Evolutionary conservation across 2,329 filamentous ascomycete genomes (phyloP).

Genomic region (Aspergillus aculeatinus): DNA sequence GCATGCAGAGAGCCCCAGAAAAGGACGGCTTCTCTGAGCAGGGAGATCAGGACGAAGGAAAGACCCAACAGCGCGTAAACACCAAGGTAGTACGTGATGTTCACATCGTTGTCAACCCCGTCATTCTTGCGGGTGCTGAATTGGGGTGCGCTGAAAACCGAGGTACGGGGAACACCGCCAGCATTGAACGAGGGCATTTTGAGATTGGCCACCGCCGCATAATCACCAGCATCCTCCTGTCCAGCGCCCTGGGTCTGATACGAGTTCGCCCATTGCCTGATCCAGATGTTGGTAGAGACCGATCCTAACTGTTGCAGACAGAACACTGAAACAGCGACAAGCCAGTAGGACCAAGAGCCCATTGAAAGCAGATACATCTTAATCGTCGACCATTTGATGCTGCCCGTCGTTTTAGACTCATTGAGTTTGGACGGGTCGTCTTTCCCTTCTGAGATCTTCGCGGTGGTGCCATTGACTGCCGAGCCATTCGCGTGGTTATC

Average conservation of each 20-base stretch:
- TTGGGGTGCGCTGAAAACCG: conserved; percentile 31
- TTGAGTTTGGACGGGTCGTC: conserved; percentile 52
- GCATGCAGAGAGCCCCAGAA: conserved; percentile 90
- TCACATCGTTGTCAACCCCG: conserved; percentile 55
- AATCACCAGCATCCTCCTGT: conserved; percentile 38
- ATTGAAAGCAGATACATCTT: conserved; percentile 82
- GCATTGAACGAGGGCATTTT: conserved; percentile 40
- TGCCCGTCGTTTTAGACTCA: conserved; percentile 79
- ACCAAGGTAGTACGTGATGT: conserved; percentile 78
- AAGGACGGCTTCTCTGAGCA: conserved; percentile 80
- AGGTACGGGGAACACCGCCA: conserved; percentile 36
- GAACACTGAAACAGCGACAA: conserved; percentile 72
- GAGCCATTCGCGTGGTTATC: conserved; percentile 51
- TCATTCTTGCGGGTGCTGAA: conserved; percentile 23
- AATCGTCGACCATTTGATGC: conserved; percentile 85
- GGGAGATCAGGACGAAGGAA: conserved; percentile 74
- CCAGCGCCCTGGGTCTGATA: conserved; percentile 58
- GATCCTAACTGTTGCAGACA: conserved; percentile 78
- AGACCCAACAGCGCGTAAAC: conserved; percentile 80
- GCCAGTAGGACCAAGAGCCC: conserved; percentile 98
- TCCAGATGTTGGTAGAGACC: conserved; percentile 91
- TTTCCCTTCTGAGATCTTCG: conserved; percentile 45
- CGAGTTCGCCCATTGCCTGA: conserved; percentile 90
- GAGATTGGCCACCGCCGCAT: conserved; percentile 40
- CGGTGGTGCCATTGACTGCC: conserved; percentile 32